Evolutionary conservation across 2,329 filamentous ascomycete genomes (phyloP).

Genomic region (Claviceps fusiformis): DNA sequence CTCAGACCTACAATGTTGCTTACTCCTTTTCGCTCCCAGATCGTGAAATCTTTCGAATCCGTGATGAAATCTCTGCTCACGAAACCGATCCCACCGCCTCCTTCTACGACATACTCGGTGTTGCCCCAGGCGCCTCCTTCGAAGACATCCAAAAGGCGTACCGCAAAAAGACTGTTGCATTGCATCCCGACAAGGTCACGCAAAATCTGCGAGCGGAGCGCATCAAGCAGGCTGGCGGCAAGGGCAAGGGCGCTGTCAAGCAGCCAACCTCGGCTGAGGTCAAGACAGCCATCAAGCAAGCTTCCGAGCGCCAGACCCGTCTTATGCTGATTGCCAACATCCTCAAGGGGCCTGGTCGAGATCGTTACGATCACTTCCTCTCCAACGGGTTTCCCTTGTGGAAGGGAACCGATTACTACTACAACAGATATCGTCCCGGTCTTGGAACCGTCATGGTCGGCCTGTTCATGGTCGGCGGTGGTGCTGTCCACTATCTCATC

Average conservation of each 20-base stretch:
- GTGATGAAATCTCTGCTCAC: slow-evolving; percentile 72
- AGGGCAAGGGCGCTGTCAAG: slow-evolving; percentile 49
- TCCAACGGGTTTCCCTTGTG: slow-evolving; percentile 86
- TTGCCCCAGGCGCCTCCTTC: slow-evolving; percentile 57
- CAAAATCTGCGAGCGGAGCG: slow-evolving; percentile 65
- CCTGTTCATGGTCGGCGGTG: slow-evolving; percentile 69
- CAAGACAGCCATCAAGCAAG: slow-evolving; percentile 64
- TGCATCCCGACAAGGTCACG: slow-evolving; percentile 94
- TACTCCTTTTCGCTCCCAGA: slow-evolving; percentile 38
- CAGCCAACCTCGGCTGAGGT: slow-evolving; percentile 61
- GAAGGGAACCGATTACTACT: slow-evolving; percentile 98
- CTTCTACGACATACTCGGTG: slow-evolving; percentile 89
- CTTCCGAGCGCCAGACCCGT: slow-evolving; percentile 69
- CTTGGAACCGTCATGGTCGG: slow-evolving; percentile 73
- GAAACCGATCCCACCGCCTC: slow-evolving; percentile 63
- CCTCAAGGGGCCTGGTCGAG: slow-evolving; percentile 64
- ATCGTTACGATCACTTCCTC: slow-evolving; percentile 91
- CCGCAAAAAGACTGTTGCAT: slow-evolving; percentile 66
- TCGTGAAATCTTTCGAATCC: slow-evolving; percentile 93
- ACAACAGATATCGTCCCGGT: slow-evolving; percentile 82
- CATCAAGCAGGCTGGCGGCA: slow-evolving; percentile 35
- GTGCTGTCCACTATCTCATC: slow-evolving; percentile 74
- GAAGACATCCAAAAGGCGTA: slow-evolving; percentile 92
- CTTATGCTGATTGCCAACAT: slow-evolving; percentile 77
- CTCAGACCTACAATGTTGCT: neutral